phyloP scores from a whole-genome alignment of 2,329 filamentous ascomycete genomes.

The Aureobasidium lini region DNA sequence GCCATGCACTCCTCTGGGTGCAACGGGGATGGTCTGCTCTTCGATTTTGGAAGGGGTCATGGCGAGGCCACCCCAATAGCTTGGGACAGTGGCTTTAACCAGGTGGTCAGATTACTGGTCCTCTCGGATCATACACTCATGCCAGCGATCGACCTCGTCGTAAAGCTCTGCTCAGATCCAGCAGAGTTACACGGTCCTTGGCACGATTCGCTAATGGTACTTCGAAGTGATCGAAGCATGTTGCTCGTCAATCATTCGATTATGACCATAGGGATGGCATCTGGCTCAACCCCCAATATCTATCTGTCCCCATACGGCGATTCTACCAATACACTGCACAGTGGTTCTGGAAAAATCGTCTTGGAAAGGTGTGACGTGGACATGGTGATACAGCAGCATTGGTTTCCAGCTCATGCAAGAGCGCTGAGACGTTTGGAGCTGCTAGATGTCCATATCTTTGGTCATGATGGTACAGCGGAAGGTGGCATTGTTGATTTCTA shows the following conservation, averaged over 20 bases:
- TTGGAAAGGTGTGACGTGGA: neutral
- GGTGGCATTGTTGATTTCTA: neutral
- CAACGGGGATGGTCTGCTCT: neutral
- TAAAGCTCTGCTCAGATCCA: neutral
- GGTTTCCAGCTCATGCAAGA: neutral
- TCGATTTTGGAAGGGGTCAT: neutral
- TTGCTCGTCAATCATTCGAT: neutral
- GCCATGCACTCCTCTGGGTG: neutral
- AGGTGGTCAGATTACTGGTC: neutral
- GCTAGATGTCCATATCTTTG: neutral
- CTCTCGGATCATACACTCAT: neutral
- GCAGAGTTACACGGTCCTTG: neutral
- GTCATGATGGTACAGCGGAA: neutral
- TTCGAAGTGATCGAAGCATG: neutral
- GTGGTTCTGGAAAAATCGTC: neutral
- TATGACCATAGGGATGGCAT: neutral
- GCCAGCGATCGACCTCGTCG: neutral
- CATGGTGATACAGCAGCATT: neutral
- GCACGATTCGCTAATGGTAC: neutral
- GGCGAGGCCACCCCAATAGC: neutral
- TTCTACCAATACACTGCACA: neutral
- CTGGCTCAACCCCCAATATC: neutral
- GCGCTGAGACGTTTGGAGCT: neutral
- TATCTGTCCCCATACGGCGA: neutral
- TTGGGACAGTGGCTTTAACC: neutral